Evolutionary conservation across 192 early-diverging fungal species (phyloP).

Genomic region (Chytriomyces sp.): DNA sequence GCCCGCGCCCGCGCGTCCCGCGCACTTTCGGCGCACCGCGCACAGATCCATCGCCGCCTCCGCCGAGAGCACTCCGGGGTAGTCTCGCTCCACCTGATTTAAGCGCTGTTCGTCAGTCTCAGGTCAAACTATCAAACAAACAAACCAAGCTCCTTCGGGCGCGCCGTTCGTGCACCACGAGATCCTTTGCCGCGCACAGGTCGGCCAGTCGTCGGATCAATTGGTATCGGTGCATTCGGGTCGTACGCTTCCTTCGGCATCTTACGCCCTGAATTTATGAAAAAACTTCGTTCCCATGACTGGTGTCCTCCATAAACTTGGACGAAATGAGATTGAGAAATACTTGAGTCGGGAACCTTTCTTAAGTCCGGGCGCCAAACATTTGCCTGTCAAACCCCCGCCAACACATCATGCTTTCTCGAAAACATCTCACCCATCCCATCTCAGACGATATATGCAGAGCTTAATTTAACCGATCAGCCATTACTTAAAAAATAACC

Average conservation of each 20-base stretch:
- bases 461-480: too few species aligned
- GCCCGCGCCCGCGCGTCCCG: conserved; percentile 1
- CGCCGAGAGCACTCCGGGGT: neutral
- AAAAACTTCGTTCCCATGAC: too few species aligned
- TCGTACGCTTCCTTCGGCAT: neutral
- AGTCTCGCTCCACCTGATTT: conserved; percentile 12
- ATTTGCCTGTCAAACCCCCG: too few species aligned
- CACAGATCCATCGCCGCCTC: neutral
- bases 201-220: conserved; percentile 13
- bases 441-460: too few species aligned
- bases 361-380: too few species aligned
- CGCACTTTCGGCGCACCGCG: neutral
- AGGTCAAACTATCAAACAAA: neutral
- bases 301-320: too few species aligned
- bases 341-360: too few species aligned
- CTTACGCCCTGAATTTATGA: neutral
- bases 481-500: too few species aligned
- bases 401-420: too few species aligned
- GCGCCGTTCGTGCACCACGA: conserved; percentile 8
- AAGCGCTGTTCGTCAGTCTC: neutral
- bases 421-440: too few species aligned
- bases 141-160: conserved; percentile 12
- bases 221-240: conserved; percentile 10
- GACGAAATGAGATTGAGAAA: too few species aligned
- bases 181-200: conserved; percentile 17